phyloP scores from a whole-genome alignment of 129 eudicot genomes.

The Centrapalus pauciflorus region DNA sequence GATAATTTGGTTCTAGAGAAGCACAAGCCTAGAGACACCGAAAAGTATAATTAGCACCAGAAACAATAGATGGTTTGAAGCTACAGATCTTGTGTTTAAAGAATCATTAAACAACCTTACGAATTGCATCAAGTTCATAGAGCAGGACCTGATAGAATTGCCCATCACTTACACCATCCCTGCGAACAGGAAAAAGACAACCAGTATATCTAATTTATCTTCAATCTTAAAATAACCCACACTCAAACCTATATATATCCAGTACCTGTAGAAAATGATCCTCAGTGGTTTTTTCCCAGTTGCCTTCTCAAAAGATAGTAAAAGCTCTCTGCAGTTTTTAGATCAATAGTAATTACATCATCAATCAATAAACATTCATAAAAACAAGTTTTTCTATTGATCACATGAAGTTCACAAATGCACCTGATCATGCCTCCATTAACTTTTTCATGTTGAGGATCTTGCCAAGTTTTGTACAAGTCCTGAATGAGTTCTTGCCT shows the following conservation, averaged over 20 bases:
- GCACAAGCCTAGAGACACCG: conserved; percentile 80
- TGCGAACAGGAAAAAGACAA: conserved; percentile 10
- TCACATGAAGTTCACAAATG: neutral
- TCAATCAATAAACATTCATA: neutral
- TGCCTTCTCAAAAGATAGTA: conserved; percentile 66
- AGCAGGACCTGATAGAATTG: conserved; percentile 90
- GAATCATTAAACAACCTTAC: conserved; percentile 52
- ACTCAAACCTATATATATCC: neutral
- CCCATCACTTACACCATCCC: conserved; percentile 96
- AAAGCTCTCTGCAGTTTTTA: conserved; percentile 67
- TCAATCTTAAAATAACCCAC: neutral
- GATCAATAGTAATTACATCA: neutral
- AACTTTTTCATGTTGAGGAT: conserved; percentile 66
- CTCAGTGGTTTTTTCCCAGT: conserved; percentile 79
- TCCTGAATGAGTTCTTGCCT: conserved; percentile 94
- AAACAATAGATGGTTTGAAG: neutral
- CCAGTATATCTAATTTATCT: neutral
- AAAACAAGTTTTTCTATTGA: neutral
- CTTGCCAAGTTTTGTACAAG: conserved; percentile 80
- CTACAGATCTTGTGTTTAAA: neutral
- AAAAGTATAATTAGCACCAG: conserved; percentile 9
- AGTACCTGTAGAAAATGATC: conserved; percentile 90
- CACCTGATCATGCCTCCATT: conserved; percentile 93
- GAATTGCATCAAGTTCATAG: conserved; percentile 94
- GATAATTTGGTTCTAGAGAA: conserved; percentile 75